A percentile compares a stretch with the other conserved stretches of the same genome.
Conservation (phyloP, 2,329 filamentous ascomycete species). For the Diaporthe citri region DNA sequence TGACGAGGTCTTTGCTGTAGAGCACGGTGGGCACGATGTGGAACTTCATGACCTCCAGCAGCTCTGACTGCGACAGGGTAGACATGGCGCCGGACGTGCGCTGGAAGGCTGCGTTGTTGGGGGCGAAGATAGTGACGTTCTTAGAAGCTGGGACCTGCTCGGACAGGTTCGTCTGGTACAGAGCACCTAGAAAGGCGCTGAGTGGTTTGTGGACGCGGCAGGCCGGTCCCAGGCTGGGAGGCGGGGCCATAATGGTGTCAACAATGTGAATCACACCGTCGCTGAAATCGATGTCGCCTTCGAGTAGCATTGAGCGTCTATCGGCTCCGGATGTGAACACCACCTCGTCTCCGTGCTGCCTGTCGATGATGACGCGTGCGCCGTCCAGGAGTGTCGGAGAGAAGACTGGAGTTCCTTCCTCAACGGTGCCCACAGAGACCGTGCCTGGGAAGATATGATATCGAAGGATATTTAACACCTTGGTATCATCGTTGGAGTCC, state of each 20-base stretch:
- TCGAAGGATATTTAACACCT: slow-evolving; percentile 66
- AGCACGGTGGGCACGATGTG: slow-evolving; percentile 68
- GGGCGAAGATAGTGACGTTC: slow-evolving; percentile 68
- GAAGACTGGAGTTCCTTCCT: slow-evolving; percentile 53
- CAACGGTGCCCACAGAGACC: slow-evolving; percentile 51
- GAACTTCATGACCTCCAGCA: slow-evolving; percentile 64
- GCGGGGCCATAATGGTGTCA: slow-evolving; percentile 64
- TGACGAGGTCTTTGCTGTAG: slow-evolving; percentile 62
- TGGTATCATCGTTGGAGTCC: slow-evolving; percentile 61
- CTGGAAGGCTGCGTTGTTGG: slow-evolving; percentile 64
- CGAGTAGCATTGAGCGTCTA: slow-evolving; percentile 56
- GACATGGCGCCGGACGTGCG: slow-evolving; percentile 58
- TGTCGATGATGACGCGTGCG: slow-evolving; percentile 59
- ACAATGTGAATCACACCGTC: slow-evolving; percentile 66
- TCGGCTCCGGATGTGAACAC: slow-evolving; percentile 57
- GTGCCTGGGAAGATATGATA: slow-evolving; percentile 74
- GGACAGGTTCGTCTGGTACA: slow-evolving; percentile 53
- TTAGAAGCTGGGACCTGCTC: slow-evolving; percentile 56
- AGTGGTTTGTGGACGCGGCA: slow-evolving; percentile 52
- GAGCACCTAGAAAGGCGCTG: slow-evolving; percentile 56
- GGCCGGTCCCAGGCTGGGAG: slow-evolving; percentile 53
- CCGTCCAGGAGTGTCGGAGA: slow-evolving; percentile 58
- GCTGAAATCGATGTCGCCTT: slow-evolving; percentile 60
- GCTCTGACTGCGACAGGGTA: slow-evolving; percentile 54
- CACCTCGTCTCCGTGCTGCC: slow-evolving; percentile 56